Percentiles rank a stretch among this genome's conserved stretches.
These are phyloP conservation scores for Carex cristatella DNA, from an alignment of 176 grass and related monocot genomes.

Conservation along the genomic window DNA sequence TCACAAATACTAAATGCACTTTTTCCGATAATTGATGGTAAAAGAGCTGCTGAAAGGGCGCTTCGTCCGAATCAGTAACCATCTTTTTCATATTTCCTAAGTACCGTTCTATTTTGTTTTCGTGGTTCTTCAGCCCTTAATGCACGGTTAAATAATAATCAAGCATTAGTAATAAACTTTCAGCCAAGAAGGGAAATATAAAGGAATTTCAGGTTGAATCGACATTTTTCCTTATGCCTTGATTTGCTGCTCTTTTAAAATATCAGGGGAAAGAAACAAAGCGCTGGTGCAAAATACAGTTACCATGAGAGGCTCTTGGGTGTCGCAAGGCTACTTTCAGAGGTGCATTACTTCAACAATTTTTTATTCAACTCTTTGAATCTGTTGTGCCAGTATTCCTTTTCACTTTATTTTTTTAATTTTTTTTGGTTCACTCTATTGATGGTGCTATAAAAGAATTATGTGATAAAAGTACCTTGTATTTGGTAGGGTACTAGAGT, in stretches of 20 bases:
- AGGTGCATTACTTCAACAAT: constrained; percentile 32
- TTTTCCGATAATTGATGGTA: constrained; percentile 22
- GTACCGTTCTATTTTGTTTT: not conserved
- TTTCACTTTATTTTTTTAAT: not conserved
- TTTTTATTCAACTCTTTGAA: not conserved
- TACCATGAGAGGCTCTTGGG: constrained; percentile 71
- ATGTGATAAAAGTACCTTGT: constrained; percentile 8
- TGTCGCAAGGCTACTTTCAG: constrained; percentile 59
- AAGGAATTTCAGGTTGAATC: not conserved
- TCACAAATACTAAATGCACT: constrained; percentile 24
- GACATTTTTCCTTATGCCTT: not conserved
- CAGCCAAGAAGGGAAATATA: not conserved
- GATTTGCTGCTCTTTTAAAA: not conserved
- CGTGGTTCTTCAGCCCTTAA: not conserved
- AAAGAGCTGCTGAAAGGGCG: constrained; percentile 4
- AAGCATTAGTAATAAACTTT: not conserved
- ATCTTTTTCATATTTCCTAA: not conserved
- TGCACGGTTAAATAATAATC: not conserved
- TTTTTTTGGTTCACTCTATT: not conserved
- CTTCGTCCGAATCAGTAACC: not conserved
- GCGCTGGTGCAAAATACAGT: constrained; percentile 41
- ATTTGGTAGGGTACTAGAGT: not conserved
- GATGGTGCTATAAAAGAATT: not conserved
- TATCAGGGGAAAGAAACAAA: constrained; percentile 47
- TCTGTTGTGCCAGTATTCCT: not conserved